Percentiles rank a stretch among this genome's conserved stretches.
phyloP scores from a whole-genome alignment of 106 monocot species.

The Cymbidium sinense region DNA sequence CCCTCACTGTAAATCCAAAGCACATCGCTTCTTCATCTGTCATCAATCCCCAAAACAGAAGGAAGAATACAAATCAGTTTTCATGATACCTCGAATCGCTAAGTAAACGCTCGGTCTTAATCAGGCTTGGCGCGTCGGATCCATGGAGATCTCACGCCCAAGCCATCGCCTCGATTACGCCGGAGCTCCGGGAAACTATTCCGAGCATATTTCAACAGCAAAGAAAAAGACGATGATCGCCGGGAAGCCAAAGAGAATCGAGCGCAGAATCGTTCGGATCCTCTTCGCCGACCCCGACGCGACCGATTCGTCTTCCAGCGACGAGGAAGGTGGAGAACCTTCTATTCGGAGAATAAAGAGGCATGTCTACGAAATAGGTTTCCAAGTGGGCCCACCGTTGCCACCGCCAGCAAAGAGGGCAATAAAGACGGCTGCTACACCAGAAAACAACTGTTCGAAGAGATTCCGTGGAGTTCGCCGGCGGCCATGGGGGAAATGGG shows the following conservation, averaged over 20 bases:
- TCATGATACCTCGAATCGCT: not conserved
- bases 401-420: not conserved
- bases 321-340: not conserved
- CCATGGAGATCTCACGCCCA: slow-evolving; percentile 1
- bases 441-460: not conserved
- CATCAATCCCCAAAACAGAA: too few relatives aligned
- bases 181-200: not conserved
- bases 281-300: not conserved
- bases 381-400: not conserved
- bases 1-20: too few relatives aligned
- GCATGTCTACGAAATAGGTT: not conserved
- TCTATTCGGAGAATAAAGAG: not conserved
- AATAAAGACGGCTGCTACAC: not conserved
- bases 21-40: too few relatives aligned
- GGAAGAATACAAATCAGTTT: not conserved
- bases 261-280: not conserved
- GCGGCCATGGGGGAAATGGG: slow-evolving; percentile 13
- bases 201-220: not conserved
- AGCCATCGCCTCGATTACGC: not conserved
- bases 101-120: not conserved
- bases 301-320: not conserved
- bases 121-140: not conserved
- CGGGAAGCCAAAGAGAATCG: not conserved
- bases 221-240: not conserved
- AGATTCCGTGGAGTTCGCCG: slow-evolving; percentile 10